Percentiles rank a stretch among this genome's conserved stretches.
phyloP scores from a whole-genome alignment of 768 basidiomycete species.

The Suillus cothurnatus region DNA sequence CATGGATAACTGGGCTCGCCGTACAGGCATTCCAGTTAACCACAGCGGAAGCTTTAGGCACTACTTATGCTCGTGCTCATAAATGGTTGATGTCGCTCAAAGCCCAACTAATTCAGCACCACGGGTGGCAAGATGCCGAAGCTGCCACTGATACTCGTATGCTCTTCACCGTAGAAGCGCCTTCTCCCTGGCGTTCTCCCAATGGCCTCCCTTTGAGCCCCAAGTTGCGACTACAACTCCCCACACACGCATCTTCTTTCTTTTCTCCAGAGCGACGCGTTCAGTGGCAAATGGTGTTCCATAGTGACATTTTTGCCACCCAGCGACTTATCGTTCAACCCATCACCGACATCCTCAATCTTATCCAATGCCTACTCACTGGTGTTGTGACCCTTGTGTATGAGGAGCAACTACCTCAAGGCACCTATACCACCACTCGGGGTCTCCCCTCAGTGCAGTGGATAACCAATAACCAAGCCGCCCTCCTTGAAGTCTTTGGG shows the following conservation, averaged over 20 bases:
- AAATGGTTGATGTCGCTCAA: constrained; percentile 71
- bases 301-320: constrained; percentile 73
- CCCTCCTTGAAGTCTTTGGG: constrained; percentile 77
- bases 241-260: constrained; percentile 80
- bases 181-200: constrained; percentile 76
- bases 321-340: constrained; percentile 68
- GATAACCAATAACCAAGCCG: constrained; percentile 68
- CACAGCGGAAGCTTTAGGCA: constrained; percentile 79
- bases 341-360: constrained; percentile 67
- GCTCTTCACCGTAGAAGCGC: constrained; percentile 78
- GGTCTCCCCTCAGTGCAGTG: constrained; percentile 78
- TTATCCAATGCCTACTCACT: constrained; percentile 73
- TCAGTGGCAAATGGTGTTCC: constrained; percentile 92
- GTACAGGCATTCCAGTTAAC: constrained; percentile 81
- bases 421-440: constrained; percentile 72
- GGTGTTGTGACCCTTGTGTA: constrained; percentile 72
- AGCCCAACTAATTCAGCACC: constrained; percentile 60
- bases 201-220: constrained; percentile 78
- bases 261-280: constrained; percentile 83
- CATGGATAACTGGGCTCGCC: constrained; percentile 82
- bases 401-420: constrained; percentile 74
- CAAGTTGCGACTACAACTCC: constrained; percentile 69
- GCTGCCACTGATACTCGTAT: constrained; percentile 65
- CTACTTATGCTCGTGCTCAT: constrained; percentile 79
- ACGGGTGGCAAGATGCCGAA: constrained; percentile 68